A percentile compares a stretch with the other conserved stretches of the same genome.
Conservation (phyloP, 2,329 filamentous ascomycete genomes). For the Cladophialophora yegresii region DNA sequence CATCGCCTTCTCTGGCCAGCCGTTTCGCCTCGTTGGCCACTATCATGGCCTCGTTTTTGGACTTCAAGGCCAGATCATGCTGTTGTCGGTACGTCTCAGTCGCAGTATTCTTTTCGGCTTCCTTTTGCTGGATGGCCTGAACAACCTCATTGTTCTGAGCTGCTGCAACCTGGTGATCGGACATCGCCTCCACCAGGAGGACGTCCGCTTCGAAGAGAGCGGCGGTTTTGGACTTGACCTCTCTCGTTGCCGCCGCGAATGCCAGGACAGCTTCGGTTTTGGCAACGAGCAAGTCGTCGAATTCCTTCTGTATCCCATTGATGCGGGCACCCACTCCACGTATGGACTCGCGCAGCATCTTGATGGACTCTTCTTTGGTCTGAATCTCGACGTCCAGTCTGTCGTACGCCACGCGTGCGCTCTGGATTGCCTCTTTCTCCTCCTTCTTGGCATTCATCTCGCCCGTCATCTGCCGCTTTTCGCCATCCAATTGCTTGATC, state of each 20-base stretch:
- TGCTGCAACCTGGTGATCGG: conserved; percentile 71
- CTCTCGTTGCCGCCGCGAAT: conserved; percentile 62
- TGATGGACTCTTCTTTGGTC: conserved; percentile 51
- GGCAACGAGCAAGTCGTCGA: conserved; percentile 58
- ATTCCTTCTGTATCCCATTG: conserved; percentile 54
- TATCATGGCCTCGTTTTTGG: conserved; percentile 30
- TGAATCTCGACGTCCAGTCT: conserved; percentile 41
- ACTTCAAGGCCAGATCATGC: conserved; percentile 28
- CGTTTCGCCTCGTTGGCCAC: conserved; percentile 39
- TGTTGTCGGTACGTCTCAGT: conserved; percentile 20
- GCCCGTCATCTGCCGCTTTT: conserved; percentile 27
- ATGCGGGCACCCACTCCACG: conserved; percentile 52
- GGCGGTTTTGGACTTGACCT: conserved; percentile 63
- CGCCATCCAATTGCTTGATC: conserved; percentile 39
- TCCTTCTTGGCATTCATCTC: conserved; percentile 19
- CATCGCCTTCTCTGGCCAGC: conserved; percentile 33
- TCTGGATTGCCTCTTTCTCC: conserved; percentile 63
- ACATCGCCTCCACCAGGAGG: conserved; percentile 74
- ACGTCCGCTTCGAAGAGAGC: conserved; percentile 70
- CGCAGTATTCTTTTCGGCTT: conserved; percentile 36
- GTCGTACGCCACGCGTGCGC: conserved; percentile 55
- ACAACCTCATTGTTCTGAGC: conserved; percentile 64
- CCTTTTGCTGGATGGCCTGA: conserved; percentile 46
- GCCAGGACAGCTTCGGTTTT: conserved; percentile 60
- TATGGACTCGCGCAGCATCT: conserved; percentile 46